Percentiles rank a stretch among this genome's conserved stretches.
Conservation (phyloP, 352 stramenopile species). For the Pythium oligandrum region DNA sequence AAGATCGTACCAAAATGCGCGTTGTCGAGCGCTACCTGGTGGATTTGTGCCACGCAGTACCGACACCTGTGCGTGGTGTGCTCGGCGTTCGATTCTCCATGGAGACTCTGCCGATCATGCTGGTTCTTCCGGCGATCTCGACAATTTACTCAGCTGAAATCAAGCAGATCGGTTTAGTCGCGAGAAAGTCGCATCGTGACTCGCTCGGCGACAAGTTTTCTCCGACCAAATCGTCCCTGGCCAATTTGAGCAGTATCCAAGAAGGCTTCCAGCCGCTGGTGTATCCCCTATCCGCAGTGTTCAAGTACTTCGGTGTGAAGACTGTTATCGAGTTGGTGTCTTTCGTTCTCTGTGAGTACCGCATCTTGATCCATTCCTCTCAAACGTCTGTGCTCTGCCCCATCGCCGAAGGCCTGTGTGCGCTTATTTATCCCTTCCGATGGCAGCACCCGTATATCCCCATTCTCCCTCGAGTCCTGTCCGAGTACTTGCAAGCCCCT, state of each 20-base stretch:
- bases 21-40: slow-evolving; percentile 32
- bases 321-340: slow-evolving; percentile 60
- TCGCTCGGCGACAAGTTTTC: no score
- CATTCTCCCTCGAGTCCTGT: slow-evolving; percentile 72
- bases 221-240: slow-evolving; percentile 27
- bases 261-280: slow-evolving; percentile 59
- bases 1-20: not conserved
- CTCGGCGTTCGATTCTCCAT: slow-evolving; percentile 60
- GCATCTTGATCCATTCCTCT: slow-evolving; percentile 70
- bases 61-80: slow-evolving; percentile 58
- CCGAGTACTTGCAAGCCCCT: slow-evolving; percentile 79
- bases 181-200: no score
- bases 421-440: slow-evolving; percentile 80
- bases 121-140: slow-evolving; percentile 47
- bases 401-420: slow-evolving; percentile 66
- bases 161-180: no score
- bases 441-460: slow-evolving; percentile 86
- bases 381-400: slow-evolving; percentile 72
- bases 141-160: slow-evolving; percentile 39
- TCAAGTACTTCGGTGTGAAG: slow-evolving; percentile 73
- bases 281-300: slow-evolving; percentile 65
- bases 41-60: slow-evolving; percentile 48
- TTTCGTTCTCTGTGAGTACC: slow-evolving; percentile 75
- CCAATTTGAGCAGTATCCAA: slow-evolving; percentile 34
- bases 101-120: slow-evolving; percentile 22